Base-by-base conservation (phyloP, 257 asterid species). In the Rauvolfia tetraphylla region DNA sequence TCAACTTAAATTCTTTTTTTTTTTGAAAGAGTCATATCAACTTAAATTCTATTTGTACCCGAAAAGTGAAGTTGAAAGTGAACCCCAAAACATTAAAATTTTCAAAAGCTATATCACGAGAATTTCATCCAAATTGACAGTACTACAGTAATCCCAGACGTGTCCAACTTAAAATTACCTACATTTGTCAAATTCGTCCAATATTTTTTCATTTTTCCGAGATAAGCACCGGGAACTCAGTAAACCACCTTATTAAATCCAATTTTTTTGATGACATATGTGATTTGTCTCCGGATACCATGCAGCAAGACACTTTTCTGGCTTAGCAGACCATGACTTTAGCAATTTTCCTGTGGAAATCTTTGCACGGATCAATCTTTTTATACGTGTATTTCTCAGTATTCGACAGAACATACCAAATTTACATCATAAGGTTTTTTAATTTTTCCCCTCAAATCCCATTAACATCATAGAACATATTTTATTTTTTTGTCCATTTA, bases 261-360 rank as follows among this genome's bases (percentile, higher is more conserved):
- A n/a, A 57, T 18, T 25, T 15, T 27, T 44, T 42, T 38, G 18
- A 53, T 62, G 58, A 38, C 68, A 71, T 62, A 31, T 20, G 73
- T 62, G 42, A 39, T 2, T 12, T 34, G 81, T 53, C 58, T 61
- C 76, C 76, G 70, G 63, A 56, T 57, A 18, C 61, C 71, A 57
- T 59, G 76, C 81, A 59, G 66, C 4, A 56, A 36, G 54, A 54
- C 76, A 27, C 48, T 13, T 54, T 17, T 72, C 34, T 36, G 66
- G 44, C 41, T 27, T 9, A 20, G 11, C 27, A 54, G 53, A 17
- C 29, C 1, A 22, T 29, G 59, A 29, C 62, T 51, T 20, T 31
- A 2, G 53, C 15, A n/a, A 15, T 23, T n/a, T 36, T 22, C 0
- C 0, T 31, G 0, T 33, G 15, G 68, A 73, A 57, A 73, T n/a